Evolutionary conservation across 306 rosid genomes (phyloP), one percentile per base, ranked within the genome.

Genomic region (Cicer arietinum): DNA sequence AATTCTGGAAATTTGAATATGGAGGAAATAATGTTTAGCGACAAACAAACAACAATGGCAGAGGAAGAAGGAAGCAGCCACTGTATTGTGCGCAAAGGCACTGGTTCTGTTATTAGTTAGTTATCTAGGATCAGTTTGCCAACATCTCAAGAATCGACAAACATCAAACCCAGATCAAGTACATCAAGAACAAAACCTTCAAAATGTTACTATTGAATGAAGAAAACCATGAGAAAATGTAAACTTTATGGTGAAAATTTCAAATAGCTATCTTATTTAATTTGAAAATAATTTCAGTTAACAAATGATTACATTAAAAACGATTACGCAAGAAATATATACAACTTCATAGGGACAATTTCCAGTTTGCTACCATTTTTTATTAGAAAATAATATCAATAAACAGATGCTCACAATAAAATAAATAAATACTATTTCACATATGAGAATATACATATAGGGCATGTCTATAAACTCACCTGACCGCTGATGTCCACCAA

Each of bases 401-500:
- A 13, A 71, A 77, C 52, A 35, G 35, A 77, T 60, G 54, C 37
- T 22, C 14, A 25, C n/a, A 76, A 16, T 56, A 25, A 30, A 30
- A 45, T 46, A 25, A 45, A 69, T 30, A 69, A 77, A 56, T 41
- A 42, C 6, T 5, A 77, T 13, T 46, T 43, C 39, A 37, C 9
- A 37, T 17, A 71, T 12, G 64, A 71, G 42, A 39, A 53, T 56
- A 80, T 37, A 30, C 40, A 20, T 18, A 57, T 43, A 66, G 50
- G 69, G 76, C 39, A 54, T 16, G 74, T 48, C 50, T 62, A 81
- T 12, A 46, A 73, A 81, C 92, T 80, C 74, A 94, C 98, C 96
- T 94, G 98, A 51, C 91, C 95, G 52, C 95, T 73, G 75, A 82
- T 83, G 82, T 84, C 88, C 73, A 94, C 89, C 80, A 94, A 87